Evolutionary conservation across 441 rosid genomes (phyloP), one percentile per base, ranked within the genome.

Genomic region (Mallotus japonicus): DNA sequence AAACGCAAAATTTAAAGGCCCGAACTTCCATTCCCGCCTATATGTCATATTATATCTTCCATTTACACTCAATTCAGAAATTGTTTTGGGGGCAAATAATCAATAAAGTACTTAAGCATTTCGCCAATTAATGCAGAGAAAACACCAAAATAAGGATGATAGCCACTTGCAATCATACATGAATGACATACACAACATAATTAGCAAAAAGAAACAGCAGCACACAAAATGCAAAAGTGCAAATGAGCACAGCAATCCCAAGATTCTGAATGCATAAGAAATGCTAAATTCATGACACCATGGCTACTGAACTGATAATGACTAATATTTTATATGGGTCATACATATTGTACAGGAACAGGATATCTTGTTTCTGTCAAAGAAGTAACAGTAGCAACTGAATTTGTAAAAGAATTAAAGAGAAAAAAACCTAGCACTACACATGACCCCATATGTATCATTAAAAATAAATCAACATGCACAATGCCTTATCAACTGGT

Each of bases 1-100:
- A 76, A 74, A 76, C 69, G 65, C 24, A 75, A 37, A 65, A 61
- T 16, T 65, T 62, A 56, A 73, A 50, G 56, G 67, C 53, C 69
- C 66, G 73, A 70, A 71, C 65, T 69, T 63, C 42, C 69, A 13
- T 65, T 70, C 34, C n/a, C 20, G 49, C 28, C 32, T 70, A 68
- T 10, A 12, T 49, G 44, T 28, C 32, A 61, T 24, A 24, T 24
- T 32, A 46, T 44, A 42, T 50, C 50, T 60, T 40, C 42, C 28
- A 55, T 53, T 64, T 53, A 20, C 28, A 47, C 67, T 24, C 28
- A 24, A 24, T 24, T 24, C 0, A 24, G 28, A 2, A 0, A 24
- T 24, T 24, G 28, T 24, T 37, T 55, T 46, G 28, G 56, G 32
- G 47, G 57, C 10, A 19, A 37, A 49, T 40, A 24, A 62, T 51